These are phyloP conservation scores for Hamamelis virginiana DNA, from an alignment of 164 flowering plant genomes.

Conservation along the genomic window DNA sequence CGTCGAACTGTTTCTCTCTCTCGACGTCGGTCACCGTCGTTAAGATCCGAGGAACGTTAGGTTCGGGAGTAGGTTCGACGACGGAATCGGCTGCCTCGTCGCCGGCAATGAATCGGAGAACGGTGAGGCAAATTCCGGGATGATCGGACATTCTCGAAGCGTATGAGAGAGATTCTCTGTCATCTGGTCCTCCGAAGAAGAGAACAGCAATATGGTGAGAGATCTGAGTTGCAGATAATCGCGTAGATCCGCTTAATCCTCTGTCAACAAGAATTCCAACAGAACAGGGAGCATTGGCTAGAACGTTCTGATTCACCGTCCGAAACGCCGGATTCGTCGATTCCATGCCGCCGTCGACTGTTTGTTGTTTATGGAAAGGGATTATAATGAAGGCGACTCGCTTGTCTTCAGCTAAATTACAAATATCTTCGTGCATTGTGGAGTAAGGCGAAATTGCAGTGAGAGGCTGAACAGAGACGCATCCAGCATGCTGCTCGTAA, in stretches of 20 bases:
- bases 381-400: slow-evolving; percentile 28
- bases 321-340: slow-evolving; percentile 15
- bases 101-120: slow-evolving; percentile 25
- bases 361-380: slow-evolving; percentile 40
- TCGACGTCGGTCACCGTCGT: slow-evolving; percentile 1
- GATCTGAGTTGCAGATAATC: slow-evolving; percentile 4
- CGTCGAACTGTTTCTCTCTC: slow-evolving; percentile 18
- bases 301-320: slow-evolving; percentile 26
- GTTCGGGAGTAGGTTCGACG: not conserved
- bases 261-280: slow-evolving; percentile 40
- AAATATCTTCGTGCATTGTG: slow-evolving; percentile 47
- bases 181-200: slow-evolving; percentile 35
- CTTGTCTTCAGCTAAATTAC: slow-evolving; percentile 37
- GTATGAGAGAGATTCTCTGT: slow-evolving; percentile 30
- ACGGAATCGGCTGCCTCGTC: slow-evolving; percentile 7
- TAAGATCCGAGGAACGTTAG: slow-evolving; percentile 3
- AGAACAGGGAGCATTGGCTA: slow-evolving; percentile 40
- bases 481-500: slow-evolving; percentile 13
- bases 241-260: slow-evolving; percentile 23
- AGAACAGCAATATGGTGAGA: slow-evolving; percentile 21
- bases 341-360: slow-evolving; percentile 26
- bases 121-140: slow-evolving; percentile 15
- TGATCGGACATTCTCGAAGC: slow-evolving; percentile 28
- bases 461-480: slow-evolving; percentile 26
- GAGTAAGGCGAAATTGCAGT: slow-evolving; percentile 39